Conservation (phyloP, 1,284 basidiomycete genomes). For the Malassezia dermatis region DNA sequence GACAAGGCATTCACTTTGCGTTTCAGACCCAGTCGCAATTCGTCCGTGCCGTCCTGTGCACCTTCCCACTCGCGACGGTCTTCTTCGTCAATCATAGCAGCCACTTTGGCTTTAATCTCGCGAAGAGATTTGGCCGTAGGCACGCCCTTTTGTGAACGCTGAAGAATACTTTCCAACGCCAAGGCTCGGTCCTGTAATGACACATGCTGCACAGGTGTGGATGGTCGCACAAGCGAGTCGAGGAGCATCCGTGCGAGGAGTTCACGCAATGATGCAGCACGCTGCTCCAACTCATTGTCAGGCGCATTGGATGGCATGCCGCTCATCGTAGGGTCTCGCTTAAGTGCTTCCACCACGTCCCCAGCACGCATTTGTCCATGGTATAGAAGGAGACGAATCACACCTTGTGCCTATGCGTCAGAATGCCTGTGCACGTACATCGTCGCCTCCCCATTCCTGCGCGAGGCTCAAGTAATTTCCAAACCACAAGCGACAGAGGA, state of each 20-base stretch:
- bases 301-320: not conserved
- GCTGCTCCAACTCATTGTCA: not conserved
- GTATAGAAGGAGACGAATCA: slow-evolving; percentile 55
- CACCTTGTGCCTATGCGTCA: slow-evolving; percentile 54
- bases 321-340: not conserved
- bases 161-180: slow-evolving; percentile 31
- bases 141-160: slow-evolving; percentile 39
- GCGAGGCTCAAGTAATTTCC: slow-evolving; percentile 65
- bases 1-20: slow-evolving; percentile 18
- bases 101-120: slow-evolving; percentile 42
- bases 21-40: slow-evolving; percentile 26
- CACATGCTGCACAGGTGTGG: slow-evolving; percentile 46
- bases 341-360: slow-evolving; percentile 56
- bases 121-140: slow-evolving; percentile 48
- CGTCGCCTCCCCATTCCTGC: slow-evolving; percentile 56
- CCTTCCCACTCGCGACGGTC: slow-evolving; percentile 43
- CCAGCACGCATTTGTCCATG: slow-evolving; percentile 73
- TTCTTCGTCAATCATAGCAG: slow-evolving; percentile 20
- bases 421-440: slow-evolving; percentile 53
- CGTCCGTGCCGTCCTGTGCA: slow-evolving; percentile 11
- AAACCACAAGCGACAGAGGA: slow-evolving; percentile 45
- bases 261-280: not conserved
- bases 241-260: slow-evolving; percentile 6
- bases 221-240: slow-evolving; percentile 25
- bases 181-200: slow-evolving; percentile 43